Evolutionary conservation across 2,329 filamentous ascomycete species (phyloP).

Genomic region (Aspergillus novoparasiticus): DNA sequence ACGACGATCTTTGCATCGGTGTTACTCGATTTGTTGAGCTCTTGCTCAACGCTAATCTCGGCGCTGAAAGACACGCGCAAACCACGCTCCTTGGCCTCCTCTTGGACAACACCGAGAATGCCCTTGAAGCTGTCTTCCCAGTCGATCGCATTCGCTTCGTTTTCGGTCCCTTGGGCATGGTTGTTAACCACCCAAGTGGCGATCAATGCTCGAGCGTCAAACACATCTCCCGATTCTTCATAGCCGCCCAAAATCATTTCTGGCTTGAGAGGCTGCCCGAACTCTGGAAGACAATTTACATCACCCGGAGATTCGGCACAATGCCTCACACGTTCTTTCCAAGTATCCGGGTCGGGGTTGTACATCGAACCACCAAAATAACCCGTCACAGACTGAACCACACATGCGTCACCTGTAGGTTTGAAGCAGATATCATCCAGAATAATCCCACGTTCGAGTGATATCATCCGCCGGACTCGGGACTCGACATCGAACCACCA

Average conservation of each 20-base stretch:
- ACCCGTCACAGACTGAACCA: slow-evolving; percentile 87
- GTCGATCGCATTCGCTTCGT: slow-evolving; percentile 75
- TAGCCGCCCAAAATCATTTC: slow-evolving; percentile 85
- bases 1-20: slow-evolving; percentile 96
- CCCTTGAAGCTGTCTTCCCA: slow-evolving; percentile 82
- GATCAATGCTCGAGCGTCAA: slow-evolving; percentile 77
- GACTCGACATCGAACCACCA: slow-evolving; percentile 96
- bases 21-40: slow-evolving; percentile 97
- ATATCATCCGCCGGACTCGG: slow-evolving; percentile 72
- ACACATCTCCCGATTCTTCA: slow-evolving; percentile 62
- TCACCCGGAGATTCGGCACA: slow-evolving; percentile 78
- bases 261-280: slow-evolving; percentile 84
- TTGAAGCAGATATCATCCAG: slow-evolving; percentile 92
- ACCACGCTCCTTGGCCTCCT: slow-evolving; percentile 75
- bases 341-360: slow-evolving; percentile 65
- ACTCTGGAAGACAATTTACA: slow-evolving; percentile 76
- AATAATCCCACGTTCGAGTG: slow-evolving; percentile 66
- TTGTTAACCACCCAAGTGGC: slow-evolving; percentile 96
- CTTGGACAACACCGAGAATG: slow-evolving; percentile 74
- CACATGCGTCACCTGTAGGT: slow-evolving; percentile 83
- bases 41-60: slow-evolving; percentile 90
- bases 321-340: slow-evolving; percentile 70
- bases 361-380: slow-evolving; percentile 75
- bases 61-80: slow-evolving; percentile 91
- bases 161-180: slow-evolving; percentile 70